Conservation (phyloP, 2,329 filamentous ascomycete genomes). For the Neonectria neomacrospora region DNA sequence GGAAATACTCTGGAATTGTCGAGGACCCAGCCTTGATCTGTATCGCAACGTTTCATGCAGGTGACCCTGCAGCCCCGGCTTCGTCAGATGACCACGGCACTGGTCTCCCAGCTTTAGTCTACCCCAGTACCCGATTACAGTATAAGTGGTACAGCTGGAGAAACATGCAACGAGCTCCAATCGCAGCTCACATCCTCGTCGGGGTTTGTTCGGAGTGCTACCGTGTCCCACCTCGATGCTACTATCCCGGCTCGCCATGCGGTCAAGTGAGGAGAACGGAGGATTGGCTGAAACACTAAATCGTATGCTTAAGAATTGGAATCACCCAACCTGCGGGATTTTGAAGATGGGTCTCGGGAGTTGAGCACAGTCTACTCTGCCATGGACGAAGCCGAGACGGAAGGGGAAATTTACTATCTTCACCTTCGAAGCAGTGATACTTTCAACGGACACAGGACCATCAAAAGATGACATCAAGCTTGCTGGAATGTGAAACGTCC, state of each 20-base stretch:
- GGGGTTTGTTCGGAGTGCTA: background rate
- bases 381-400: background rate
- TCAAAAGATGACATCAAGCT: background rate
- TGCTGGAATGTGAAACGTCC: background rate
- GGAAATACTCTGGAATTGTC: background rate
- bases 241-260: background rate
- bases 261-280: background rate
- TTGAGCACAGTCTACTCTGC: background rate
- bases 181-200: slow-evolving; percentile 7
- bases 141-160: background rate
- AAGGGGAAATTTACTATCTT: background rate
- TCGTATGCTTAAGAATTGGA: slow-evolving; percentile 13
- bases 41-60: background rate
- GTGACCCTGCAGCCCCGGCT: background rate
- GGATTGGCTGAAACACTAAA: slow-evolving; percentile 9
- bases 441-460: background rate
- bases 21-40: background rate
- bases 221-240: slow-evolving; percentile 1
- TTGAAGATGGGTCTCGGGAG: background rate
- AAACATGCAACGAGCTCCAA: background rate
- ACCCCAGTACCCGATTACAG: background rate
- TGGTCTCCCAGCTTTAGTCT: background rate
- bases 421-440: background rate
- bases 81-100: background rate
- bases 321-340: slow-evolving; percentile 13